phyloP scores from a whole-genome alignment of 805 yeast species.

The Schwanniomyces polymorphus region DNA sequence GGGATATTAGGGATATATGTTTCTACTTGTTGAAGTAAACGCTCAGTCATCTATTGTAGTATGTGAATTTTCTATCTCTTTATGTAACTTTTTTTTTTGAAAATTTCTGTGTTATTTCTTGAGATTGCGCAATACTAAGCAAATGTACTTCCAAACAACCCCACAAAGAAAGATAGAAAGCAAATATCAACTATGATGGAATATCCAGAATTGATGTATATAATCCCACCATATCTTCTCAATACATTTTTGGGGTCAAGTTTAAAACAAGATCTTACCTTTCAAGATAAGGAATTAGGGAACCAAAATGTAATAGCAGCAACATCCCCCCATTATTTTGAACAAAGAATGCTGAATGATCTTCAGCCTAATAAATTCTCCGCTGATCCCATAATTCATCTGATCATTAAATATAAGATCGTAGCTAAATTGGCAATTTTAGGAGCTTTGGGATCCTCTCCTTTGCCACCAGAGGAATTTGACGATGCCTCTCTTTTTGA shows the following conservation, averaged over 20 bases:
- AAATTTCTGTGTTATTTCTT: not conserved
- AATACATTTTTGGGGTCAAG: constrained; percentile 36
- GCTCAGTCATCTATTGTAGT: constrained; percentile 50
- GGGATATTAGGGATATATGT: constrained; percentile 49
- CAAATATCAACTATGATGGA: constrained; percentile 4
- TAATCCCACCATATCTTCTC: constrained; percentile 45
- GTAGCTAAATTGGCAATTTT: constrained; percentile 32
- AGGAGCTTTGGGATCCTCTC: constrained; percentile 36
- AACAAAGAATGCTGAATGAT: constrained; percentile 8
- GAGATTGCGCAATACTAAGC: not conserved
- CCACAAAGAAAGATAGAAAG: not conserved
- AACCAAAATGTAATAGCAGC: constrained; percentile 24
- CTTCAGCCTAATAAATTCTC: constrained; percentile 18
- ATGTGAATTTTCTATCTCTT: not conserved
- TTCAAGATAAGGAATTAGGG: constrained; percentile 23
- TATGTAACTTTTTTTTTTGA: not conserved
- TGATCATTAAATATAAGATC: constrained; percentile 31
- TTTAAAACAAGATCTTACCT: constrained; percentile 23
- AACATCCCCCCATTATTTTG: constrained; percentile 23
- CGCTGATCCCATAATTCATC: constrained; percentile 29
- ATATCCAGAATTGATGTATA: constrained; percentile 22
- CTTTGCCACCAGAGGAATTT: constrained; percentile 19
- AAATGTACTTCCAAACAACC: not conserved
- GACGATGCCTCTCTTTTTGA: constrained; percentile 30
- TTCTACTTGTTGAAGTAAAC: constrained; percentile 45